Conservation (phyloP, 2,329 filamentous ascomycete species). For the Alternaria sp. region DNA sequence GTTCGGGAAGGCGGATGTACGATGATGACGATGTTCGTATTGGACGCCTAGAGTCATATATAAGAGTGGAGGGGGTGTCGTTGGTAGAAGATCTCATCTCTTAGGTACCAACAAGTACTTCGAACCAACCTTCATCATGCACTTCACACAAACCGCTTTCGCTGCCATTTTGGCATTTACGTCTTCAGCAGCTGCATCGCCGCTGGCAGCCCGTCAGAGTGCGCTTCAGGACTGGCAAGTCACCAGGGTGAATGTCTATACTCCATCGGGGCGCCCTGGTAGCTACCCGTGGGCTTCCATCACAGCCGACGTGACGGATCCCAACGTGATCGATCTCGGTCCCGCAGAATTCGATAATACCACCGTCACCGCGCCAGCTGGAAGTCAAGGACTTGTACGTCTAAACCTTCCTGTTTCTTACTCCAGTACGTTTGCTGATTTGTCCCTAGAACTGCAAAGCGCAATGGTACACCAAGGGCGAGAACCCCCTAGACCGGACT, state of each 20-base stretch:
- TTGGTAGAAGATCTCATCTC: neutral
- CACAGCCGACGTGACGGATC: constrained; percentile 34
- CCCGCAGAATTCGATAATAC: constrained; percentile 2
- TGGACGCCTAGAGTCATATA: neutral
- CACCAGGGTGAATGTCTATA: constrained; percentile 2
- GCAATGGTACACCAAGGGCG: constrained; percentile 25
- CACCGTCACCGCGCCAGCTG: constrained; percentile 22
- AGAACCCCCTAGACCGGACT: constrained; percentile 24
- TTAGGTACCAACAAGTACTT: neutral
- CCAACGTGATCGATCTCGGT: constrained; percentile 30
- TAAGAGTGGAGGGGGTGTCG: neutral
- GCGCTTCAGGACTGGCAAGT: constrained; percentile 31
- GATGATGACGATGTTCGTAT: neutral
- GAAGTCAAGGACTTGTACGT: constrained; percentile 20
- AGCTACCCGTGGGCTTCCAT: constrained; percentile 28
- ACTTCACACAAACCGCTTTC: constrained; percentile 14
- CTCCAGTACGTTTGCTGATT: neutral
- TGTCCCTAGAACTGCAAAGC: constrained; percentile 31
- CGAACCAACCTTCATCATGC: constrained; percentile 9
- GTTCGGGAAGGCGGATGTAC: neutral
- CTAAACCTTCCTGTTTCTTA: neutral
- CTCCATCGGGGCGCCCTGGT: constrained; percentile 28
- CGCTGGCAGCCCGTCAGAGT: constrained; percentile 18
- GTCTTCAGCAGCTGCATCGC: constrained; percentile 9
- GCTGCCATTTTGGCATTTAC: constrained; percentile 17